Base-by-base conservation (phyloP, 371 early-diverging fungal species). In the Thermomucor indicae-seudaticae region DNA sequence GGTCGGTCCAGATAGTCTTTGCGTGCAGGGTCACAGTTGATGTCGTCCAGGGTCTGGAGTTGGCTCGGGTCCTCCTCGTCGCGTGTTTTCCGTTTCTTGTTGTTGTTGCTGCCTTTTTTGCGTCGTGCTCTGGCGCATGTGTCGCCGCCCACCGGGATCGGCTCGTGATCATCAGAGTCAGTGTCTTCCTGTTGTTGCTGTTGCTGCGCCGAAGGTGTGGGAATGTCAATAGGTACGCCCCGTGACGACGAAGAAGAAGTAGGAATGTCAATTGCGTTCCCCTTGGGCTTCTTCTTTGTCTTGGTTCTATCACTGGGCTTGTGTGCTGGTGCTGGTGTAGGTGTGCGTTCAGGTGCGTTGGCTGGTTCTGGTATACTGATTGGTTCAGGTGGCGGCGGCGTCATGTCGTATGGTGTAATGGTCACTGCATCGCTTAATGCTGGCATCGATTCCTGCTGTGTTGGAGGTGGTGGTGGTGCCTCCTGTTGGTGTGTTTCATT, bases 41-140 rank as follows among this genome's bases (percentile, higher is more conserved):
- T 61, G 23, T 77, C 76, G 6, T 75, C 78, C 2, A 75, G 30
- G 2, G 76, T 75, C 17, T 47, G 43, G 54, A 67, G 27, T 20
- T 58, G 39, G 1, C 12, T 20, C 6, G 61, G 55, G 32, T 55
- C 47, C 35, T 16, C 16, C 28, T 30, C 20, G 3, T 42, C 23
- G 12, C 8, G 23, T 44, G 10, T 20, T 27, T 48, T n/a, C 6
- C 14, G 19, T 29, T 27, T 35, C 17, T 35, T 3, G 22, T 25
- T 43, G 25, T 27, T 25, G n/a, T n/a, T n/a, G n/a, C n/a, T n/a
- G n/a, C n/a, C n/a, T n/a, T n/a, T n/a, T n/a, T n/a, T n/a, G n/a
- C n/a, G n/a, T n/a, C n/a, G n/a, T n/a, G n/a, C n/a, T n/a, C n/a
- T n/a, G n/a, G n/a, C n/a, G n/a, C n/a, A n/a, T n/a, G n/a, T n/a